These are phyloP conservation scores for Scalesia atractyloides DNA, from an alignment of 129 eudicot genomes.

Conservation along the genomic window DNA sequence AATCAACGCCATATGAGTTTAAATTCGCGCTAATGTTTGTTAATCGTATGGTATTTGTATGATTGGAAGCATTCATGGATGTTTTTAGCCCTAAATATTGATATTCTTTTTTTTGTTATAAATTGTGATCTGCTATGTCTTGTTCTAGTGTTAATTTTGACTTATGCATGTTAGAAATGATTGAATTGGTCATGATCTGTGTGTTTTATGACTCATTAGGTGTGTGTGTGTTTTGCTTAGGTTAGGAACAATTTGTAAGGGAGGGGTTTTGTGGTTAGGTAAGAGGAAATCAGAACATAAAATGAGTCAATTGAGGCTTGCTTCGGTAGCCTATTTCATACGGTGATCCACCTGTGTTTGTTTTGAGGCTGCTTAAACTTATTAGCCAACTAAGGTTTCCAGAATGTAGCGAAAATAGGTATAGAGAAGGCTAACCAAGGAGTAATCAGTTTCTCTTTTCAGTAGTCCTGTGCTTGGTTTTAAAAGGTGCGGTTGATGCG, in stretches of 20 bases:
- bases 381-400: neutral
- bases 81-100: constrained; percentile 3
- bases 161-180: too few species aligned
- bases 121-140: too few species aligned
- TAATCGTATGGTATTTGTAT: constrained; percentile 1
- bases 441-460: neutral
- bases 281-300: neutral
- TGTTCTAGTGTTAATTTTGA: too few species aligned
- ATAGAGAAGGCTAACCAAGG: neutral
- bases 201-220: too few species aligned
- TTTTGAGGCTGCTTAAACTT: constrained; percentile 4
- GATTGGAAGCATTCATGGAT: neutral
- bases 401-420: constrained; percentile 12
- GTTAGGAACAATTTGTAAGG: constrained; percentile 6
- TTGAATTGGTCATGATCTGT: too few species aligned
- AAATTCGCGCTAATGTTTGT: too few species aligned
- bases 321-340: neutral
- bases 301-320: neutral
- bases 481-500: too few species aligned
- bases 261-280: neutral
- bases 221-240: too few species aligned
- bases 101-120: neutral
- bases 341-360: constrained; percentile 2
- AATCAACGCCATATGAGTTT: neutral
- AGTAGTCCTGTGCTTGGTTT: neutral